Base-by-base conservation (phyloP, 805 yeast species). In the Starmerella bacillaris region DNA sequence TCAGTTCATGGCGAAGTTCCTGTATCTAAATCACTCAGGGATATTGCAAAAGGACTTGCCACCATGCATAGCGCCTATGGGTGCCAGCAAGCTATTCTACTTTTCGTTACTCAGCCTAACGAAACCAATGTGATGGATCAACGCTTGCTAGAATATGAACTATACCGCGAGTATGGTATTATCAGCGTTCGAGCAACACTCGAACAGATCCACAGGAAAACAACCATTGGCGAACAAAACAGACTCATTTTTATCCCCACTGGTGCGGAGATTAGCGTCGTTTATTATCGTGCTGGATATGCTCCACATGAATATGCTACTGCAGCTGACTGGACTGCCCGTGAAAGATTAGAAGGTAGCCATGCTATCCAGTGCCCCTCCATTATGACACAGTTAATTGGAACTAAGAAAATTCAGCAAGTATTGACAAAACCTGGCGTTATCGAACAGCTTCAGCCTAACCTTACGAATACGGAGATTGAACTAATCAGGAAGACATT, bases 81-180 rank as follows among this genome's bases (percentile, higher is more conserved):
- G 12, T 37, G 30, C 21, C 47, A 48, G n/a, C 39, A 38, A 3
- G 47, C 56, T 19, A 46, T 56, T n/a, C 70, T 89, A 1, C 60
- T 84, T 27, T 72, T 84, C 45, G 69, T 89, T 17, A 78, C 78
- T 2, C 96, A 89, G 54, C 74, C 79, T 5, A 67, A 67, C 30
- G 99, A 89, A 55, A 64, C 89, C 42, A 89, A 89, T 53, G 76
- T 79, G 19, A 77, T 82, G 56, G 99, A 89, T 57, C 99, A 89
- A 58, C 70, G 93, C 48, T 68, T 71, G 24, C 53, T 89, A 28
- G 96, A 89, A 53, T 79, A 70, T 49, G 64, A 68, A 19, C 61
- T 89, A 29, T 58, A 76, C 45, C 56, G 63, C 8, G 52, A 63
- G 16, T 66, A 70, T 50, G 70, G 69, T 6, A 58, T 83, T 28